Base-by-base conservation (phyloP, 768 basidiomycete species). In the Psilocybe cubensis region DNA sequence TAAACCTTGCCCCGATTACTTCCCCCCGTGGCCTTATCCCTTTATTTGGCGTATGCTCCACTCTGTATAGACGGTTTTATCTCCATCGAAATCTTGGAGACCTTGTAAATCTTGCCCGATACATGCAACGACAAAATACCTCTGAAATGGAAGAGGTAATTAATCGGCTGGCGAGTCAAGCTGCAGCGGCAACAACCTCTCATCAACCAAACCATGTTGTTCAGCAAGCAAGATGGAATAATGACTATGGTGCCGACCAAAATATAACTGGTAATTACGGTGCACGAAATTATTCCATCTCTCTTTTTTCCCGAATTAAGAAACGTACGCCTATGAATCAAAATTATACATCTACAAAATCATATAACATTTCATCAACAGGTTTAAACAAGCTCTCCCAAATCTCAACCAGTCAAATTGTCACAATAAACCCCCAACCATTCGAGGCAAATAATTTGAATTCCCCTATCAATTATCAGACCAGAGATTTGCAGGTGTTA, bases 41-140 rank as follows among this genome's bases (percentile, higher is more conserved):
- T 4, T 3, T 51, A 18, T 57, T 57, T 28, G 56, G 56, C 20
- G 29, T 57, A 25, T 57, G 49, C 40, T 57, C 48, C n/a, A 43
- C 56, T 18, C 29, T 57, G 17, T 57, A 50, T 33, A 25, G 56
- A 14, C 48, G 56, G 5, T 57, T 51, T 27, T 44, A 43, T 33
- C 14, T 57, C 18, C 50, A 51, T 20, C 56, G 48, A 14, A 43
- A 35, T 24, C 49, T 57, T 5, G 40, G 25, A 23, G 56, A 57
- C 18, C 48, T 57, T 10, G 27, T 57, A 12, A 41, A 50, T 31
- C 49, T 57, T 51, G 28, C 42, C 18, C 28, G 56, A 44, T 57
- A 51, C 43, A 31, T 23, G 10, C 40, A 29, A 23, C 56, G 49
- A 11, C 56, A 50, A 18, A 18, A 51, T 21, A 43, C 17, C 12